Evolutionary conservation across 768 basidiomycete species (phyloP), one percentile per base, ranked within the genome.

Genomic region (Pleurotus platypus): DNA sequence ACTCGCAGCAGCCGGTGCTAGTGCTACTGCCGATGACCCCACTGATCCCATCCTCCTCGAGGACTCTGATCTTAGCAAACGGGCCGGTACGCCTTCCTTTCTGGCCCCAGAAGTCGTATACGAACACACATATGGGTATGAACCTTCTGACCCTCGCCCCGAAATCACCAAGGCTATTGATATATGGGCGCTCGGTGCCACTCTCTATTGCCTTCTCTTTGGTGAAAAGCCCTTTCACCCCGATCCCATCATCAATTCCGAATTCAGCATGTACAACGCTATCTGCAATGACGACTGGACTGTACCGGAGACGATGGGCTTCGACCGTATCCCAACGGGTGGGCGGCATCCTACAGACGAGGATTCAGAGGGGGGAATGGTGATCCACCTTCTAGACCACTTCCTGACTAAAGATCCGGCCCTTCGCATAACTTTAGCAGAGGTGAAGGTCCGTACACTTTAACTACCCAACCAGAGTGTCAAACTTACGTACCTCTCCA

Each of bases 151-250:
- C 42, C 69, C 65, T 8, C 72, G 75, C 20, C 84, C 79, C 4
- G 79, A 82, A 2, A 89, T 97, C 51, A 93, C 93, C 40, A 93
- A 94, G 69, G 87, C 93, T 3, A 96, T 98, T 67, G 97, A 99
- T 66, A 84, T 99, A 35, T 99, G 97, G 97, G 96, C 97, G 0
- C 81, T 99, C 2, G 97, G 97, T 20, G 90, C 98, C 27, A 99
- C 97, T 2, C 77, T 98, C 4, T 98, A 93, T 72, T 96, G 94
- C 67, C 82, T 98, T 46, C 80, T 98, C 1, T 98, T 96, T 62
- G 97, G 94, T 8, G 76, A 75, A 56, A 83, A 89, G 1, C 96
- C 96, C 1, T 98, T 94, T 70, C 58, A 66, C 18, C 62, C 73
- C 2, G 64, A 66, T 45, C 59, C 73, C 51, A 56, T 64, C 62